Conservation (phyloP, 208 protist genomes). For the Kentomonas sorsogonicus region DNA sequence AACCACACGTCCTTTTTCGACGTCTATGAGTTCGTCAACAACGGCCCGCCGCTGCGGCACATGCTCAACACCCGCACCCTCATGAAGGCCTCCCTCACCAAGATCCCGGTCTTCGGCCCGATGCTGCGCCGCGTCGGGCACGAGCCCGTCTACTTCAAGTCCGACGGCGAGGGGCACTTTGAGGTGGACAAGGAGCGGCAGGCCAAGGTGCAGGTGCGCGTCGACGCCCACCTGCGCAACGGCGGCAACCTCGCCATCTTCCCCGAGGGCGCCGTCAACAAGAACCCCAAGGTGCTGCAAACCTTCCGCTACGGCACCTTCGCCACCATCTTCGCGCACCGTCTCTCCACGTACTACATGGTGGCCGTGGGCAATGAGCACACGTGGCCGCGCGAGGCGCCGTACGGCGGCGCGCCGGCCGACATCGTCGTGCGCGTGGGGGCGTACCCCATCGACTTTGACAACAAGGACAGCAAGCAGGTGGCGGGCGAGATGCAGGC, state of each 20-base stretch:
- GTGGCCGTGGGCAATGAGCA: slow-evolving; percentile 42
- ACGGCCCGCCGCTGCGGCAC: slow-evolving; percentile 22
- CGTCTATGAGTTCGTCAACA: slow-evolving; percentile 30
- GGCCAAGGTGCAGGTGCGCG: slow-evolving; percentile 32
- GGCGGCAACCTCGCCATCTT: slow-evolving; percentile 56
- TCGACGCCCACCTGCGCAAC: slow-evolving; percentile 32
- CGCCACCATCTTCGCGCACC: slow-evolving; percentile 43
- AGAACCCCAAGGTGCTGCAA: slow-evolving; percentile 33
- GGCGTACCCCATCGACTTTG: slow-evolving; percentile 33
- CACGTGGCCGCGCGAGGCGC: slow-evolving; percentile 44
- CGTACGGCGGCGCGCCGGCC: slow-evolving; percentile 38
- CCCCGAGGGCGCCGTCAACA: slow-evolving; percentile 67
- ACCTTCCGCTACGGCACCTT: slow-evolving; percentile 68
- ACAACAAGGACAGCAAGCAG: slow-evolving; percentile 27
- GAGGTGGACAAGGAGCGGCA: slow-evolving; percentile 65
- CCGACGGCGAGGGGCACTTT: slow-evolving; percentile 45
- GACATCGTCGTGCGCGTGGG: slow-evolving; percentile 36
- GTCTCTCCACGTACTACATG: slow-evolving; percentile 42
- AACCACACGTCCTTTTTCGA: slow-evolving; percentile 79
- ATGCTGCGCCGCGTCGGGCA: slow-evolving; percentile 56
- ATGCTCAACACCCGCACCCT: slow-evolving; percentile 39
- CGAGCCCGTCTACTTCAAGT: slow-evolving; percentile 78
- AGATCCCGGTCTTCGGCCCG: slow-evolving; percentile 56
- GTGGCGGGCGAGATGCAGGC: slow-evolving; percentile 32
- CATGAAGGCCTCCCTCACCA: slow-evolving; percentile 47